Conservation (phyloP, 768 basidiomycete genomes). For the Suillus subaureus region DNA sequence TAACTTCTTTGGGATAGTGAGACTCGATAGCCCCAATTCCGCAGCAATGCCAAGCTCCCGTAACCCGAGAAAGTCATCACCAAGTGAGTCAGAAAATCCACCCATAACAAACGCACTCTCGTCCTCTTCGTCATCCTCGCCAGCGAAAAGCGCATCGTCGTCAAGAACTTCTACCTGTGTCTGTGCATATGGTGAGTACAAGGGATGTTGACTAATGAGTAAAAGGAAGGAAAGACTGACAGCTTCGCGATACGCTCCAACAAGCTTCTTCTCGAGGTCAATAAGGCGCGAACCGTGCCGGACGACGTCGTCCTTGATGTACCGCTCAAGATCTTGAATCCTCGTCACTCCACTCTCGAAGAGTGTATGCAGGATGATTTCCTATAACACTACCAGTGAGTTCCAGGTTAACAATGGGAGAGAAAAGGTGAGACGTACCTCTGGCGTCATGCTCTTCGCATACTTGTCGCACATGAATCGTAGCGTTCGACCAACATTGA, state of each 20-base stretch:
- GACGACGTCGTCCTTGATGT: constrained; percentile 87
- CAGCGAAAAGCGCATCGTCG: constrained; percentile 54
- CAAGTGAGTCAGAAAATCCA: constrained; percentile 84
- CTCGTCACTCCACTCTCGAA: constrained; percentile 86
- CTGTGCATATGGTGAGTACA: constrained; percentile 18
- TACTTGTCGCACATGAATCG: constrained; percentile 82
- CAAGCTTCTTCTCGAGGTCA: constrained; percentile 87
- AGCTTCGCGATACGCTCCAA: constrained; percentile 79
- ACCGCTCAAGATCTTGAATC: constrained; percentile 79
- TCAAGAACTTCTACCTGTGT: constrained; percentile 47
- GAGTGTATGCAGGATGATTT: constrained; percentile 90
- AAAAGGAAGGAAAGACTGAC: constrained; percentile 51
- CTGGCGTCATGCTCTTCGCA: constrained; percentile 75
- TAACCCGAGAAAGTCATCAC: constrained; percentile 92
- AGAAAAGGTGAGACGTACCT: constrained; percentile 52
- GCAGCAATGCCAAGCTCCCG: constrained; percentile 85
- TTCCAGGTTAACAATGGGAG: constrained; percentile 6
- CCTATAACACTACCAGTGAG: constrained; percentile 47
- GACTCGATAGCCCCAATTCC: constrained; percentile 77
- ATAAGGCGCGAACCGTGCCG: constrained; percentile 74
- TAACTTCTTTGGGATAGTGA: constrained; percentile 77
- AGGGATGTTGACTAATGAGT: background rate
- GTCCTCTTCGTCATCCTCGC: constrained; percentile 63
- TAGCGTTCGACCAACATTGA: constrained; percentile 87
- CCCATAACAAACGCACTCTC: constrained; percentile 76